Base-by-base conservation (phyloP, 2,329 filamentous ascomycete genomes). In the Ophiostoma australiae region DNA sequence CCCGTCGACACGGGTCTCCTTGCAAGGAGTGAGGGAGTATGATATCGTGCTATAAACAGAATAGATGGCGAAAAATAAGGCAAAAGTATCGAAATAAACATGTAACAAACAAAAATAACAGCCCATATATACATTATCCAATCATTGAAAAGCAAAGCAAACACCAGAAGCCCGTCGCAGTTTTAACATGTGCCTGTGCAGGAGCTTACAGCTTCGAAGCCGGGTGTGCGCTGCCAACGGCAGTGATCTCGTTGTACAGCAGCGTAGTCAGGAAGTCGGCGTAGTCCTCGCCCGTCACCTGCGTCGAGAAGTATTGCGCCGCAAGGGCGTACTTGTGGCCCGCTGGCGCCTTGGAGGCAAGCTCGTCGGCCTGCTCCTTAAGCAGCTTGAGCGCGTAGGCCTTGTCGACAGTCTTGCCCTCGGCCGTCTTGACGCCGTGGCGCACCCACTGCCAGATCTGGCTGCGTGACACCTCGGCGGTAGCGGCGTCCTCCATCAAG, bases 401-500 rank as follows among this genome's bases (percentile, higher is more conserved):
- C 86, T 97, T 97, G 83, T 97, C 94, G 75, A 99, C 90, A 77
- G 88, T 91, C 86, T 94, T 94, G 82, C 94, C 94, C 78, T 97
- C 93, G 63, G 90, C 87, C 8, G 94, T 97, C 73, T 86, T 86
- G 72, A 94, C 84, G 74, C 86, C 86, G 79, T 90, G 88, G 77
- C 86, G 89, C 74, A 90, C 88, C 95, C 95, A 99, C 81, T 99
- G 95, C 94, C 94, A 97, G 66, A 99, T 86, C 84, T 99, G 95
- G 76, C 89, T 92, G 77, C 95, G 90, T 71, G 92, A 96, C 5
- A 99, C 95, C 81, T 99, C 95, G 68, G 95, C 95, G 0, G 95
- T 99, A 33, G 95, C 95, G 23, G 95, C 95, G 76, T 98, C 95
- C 84, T 99, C 95, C 84, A 84, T 86, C 73, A 78, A 73, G 70